phyloP scores from a whole-genome alignment of 2,329 filamentous ascomycete genomes.

The Exophiala dermatitidis region DNA sequence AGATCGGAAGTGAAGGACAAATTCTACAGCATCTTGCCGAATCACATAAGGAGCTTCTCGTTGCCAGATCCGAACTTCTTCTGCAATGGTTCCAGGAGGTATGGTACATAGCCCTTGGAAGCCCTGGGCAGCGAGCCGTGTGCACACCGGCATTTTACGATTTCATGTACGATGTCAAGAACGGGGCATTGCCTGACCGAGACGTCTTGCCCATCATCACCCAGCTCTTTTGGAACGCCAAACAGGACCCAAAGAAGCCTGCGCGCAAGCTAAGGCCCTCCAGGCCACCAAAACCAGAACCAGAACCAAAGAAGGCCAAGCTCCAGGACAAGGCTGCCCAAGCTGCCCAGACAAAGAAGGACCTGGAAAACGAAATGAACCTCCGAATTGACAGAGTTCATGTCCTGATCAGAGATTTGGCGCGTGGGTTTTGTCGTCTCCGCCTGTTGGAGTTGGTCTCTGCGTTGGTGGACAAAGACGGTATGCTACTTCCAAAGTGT shows the following conservation, averaged over 20 bases:
- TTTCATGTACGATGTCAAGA: slow-evolving; percentile 4
- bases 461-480: not conserved
- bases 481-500: not conserved
- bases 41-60: slow-evolving; percentile 1
- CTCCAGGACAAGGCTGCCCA: not conserved
- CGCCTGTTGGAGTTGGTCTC: not conserved
- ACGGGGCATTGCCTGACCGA: not conserved
- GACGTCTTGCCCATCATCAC: slow-evolving; percentile 9
- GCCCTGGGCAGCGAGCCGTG: not conserved
- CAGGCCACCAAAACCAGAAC: not conserved
- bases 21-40: slow-evolving; percentile 1
- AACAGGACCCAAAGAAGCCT: slow-evolving; percentile 2
- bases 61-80: not conserved
- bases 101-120: slow-evolving; percentile 1
- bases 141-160: slow-evolving; percentile 1
- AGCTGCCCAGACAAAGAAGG: no score
- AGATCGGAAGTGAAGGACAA: not conserved
- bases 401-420: slow-evolving; percentile 1
- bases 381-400: slow-evolving; percentile 3
- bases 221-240: slow-evolving; percentile 8
- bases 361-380: slow-evolving; percentile 6
- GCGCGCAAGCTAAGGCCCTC: not conserved
- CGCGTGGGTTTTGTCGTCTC: slow-evolving; percentile 4
- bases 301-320: not conserved
- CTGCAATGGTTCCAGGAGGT: slow-evolving; percentile 11